These are phyloP conservation scores for Alternaria panax DNA, from an alignment of 2,329 filamentous ascomycete species.

Conservation along the genomic window DNA sequence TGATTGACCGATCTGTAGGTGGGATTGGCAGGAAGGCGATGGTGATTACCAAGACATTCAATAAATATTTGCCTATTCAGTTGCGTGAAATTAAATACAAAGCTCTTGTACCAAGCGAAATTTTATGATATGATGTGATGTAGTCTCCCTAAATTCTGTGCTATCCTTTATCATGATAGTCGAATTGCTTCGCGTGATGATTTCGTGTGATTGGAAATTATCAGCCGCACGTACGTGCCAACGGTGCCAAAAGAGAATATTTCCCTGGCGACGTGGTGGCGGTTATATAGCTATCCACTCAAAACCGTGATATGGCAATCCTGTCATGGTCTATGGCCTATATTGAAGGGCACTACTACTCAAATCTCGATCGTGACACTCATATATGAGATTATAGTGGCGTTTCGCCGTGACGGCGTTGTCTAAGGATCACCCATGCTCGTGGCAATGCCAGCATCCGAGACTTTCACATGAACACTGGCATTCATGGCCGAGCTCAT, in stretches of 20 bases:
- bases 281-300: background rate
- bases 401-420: background rate
- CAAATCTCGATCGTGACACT: background rate
- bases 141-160: background rate
- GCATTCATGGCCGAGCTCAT: background rate
- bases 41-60: background rate
- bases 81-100: background rate
- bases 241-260: background rate
- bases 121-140: background rate
- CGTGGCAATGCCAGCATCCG: background rate
- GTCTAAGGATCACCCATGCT: background rate
- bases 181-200: no score
- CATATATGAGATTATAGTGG: background rate
- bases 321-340: background rate
- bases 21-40: background rate
- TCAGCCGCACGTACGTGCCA: background rate
- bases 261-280: background rate
- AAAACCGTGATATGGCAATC: background rate
- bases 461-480: no score
- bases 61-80: background rate
- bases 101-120: rapidly evolving
- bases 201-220: background rate
- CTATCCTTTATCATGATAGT: background rate
- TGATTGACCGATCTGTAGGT: background rate
- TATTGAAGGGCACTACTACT: no score